Evolutionary conservation across 805 yeast species (phyloP).

Genomic region (Pichia deserticola): DNA sequence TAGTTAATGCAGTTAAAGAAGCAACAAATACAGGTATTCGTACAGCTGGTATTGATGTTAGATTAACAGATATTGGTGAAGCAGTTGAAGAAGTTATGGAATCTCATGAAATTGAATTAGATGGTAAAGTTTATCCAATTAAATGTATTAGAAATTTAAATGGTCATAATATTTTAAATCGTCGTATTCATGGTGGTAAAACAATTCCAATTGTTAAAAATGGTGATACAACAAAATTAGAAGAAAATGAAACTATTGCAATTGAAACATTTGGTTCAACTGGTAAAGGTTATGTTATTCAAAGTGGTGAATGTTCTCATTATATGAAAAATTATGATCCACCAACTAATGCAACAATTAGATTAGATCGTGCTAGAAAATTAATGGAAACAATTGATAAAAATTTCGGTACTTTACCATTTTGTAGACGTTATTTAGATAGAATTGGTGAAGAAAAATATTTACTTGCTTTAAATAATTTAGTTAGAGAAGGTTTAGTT

Average conservation of each 20-base stretch:
- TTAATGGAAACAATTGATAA: constrained; percentile 64
- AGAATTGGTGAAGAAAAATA: constrained; percentile 89
- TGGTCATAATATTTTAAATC: constrained; percentile 89
- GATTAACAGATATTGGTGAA: constrained; percentile 91
- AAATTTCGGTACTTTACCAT: constrained; percentile 90
- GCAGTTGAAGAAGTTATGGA: constrained; percentile 97
- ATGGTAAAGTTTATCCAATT: constrained; percentile 79
- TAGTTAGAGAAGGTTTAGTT: constrained; percentile 81
- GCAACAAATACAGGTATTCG: constrained; percentile 92
- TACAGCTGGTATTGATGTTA: constrained; percentile 93
- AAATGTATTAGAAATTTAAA: constrained; percentile 86
- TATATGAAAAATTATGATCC: constrained; percentile 60
- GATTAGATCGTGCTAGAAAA: constrained; percentile 60
- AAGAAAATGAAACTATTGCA: constrained; percentile 96
- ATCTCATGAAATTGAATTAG: constrained; percentile 83
- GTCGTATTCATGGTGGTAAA: constrained; percentile 87
- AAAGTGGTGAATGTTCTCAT: constrained; percentile 91
- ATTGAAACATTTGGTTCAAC: constrained; percentile 98
- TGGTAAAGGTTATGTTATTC: constrained; percentile 83
- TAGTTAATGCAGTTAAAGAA: constrained; percentile 78
- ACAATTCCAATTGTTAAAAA: constrained; percentile 94
- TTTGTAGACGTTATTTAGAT: constrained; percentile 93
- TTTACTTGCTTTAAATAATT: constrained; percentile 72
- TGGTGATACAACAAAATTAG: constrained; percentile 95
- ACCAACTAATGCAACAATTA: constrained; percentile 42